Conservation (phyloP, 768 basidiomycete genomes). For the Termitomyces sp. region DNA sequence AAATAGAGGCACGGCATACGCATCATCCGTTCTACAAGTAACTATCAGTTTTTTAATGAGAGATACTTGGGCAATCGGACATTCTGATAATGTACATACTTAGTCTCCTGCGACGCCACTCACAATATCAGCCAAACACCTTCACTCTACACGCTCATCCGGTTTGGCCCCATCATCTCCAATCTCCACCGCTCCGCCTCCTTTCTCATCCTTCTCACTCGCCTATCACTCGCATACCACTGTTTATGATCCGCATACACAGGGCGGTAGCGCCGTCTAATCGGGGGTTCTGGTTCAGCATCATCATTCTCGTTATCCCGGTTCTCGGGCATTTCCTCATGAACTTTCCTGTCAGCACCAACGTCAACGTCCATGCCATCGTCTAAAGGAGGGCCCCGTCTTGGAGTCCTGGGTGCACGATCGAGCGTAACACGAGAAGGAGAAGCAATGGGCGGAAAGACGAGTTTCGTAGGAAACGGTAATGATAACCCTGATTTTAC, state of each 20-base stretch:
- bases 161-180: not conserved
- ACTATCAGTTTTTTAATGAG: too few species aligned
- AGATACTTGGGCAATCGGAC: too few species aligned
- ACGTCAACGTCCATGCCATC: conserved; percentile 5
- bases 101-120: too few species aligned
- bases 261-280: conserved; percentile 37
- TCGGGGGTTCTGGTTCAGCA: conserved; percentile 10
- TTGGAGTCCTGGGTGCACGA: not conserved
- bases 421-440: conserved; percentile 10
- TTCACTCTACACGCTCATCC: too few species aligned
- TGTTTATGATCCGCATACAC: conserved; percentile 46
- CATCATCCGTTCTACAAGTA: not conserved
- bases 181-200: conserved; percentile 16
- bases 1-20: too few species aligned
- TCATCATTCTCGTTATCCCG: conserved; percentile 20
- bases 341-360: conserved; percentile 2
- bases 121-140: too few species aligned
- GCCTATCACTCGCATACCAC: conserved; percentile 39
- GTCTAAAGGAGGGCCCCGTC: not conserved
- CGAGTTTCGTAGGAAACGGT: not conserved
- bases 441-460: conserved; percentile 9
- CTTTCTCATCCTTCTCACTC: conserved; percentile 25
- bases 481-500: conserved; percentile 6
- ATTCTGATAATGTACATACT: too few species aligned
- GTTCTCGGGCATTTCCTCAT: conserved; percentile 1